These are phyloP conservation scores for Monilinia polystroma DNA, from an alignment of 2,329 filamentous ascomycete genomes.

Conservation along the genomic window DNA sequence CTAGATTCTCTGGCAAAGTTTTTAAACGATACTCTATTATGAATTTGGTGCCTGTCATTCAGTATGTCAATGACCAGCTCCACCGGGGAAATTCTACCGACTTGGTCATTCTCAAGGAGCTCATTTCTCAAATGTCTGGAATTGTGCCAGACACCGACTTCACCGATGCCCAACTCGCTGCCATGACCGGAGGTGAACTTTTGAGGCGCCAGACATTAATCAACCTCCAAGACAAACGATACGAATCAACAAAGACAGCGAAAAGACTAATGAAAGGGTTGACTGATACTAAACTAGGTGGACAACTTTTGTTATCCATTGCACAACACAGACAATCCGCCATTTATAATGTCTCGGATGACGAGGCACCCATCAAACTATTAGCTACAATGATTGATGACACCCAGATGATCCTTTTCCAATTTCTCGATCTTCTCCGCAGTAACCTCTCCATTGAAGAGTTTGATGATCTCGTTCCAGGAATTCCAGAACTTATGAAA, in stretches of 20 bases:
- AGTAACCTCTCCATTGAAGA: constrained; percentile 72
- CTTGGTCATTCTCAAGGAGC: constrained; percentile 84
- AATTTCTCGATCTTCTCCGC: constrained; percentile 86
- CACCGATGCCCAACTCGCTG: constrained; percentile 81
- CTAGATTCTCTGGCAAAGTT: constrained; percentile 86
- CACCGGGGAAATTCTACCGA: constrained; percentile 82
- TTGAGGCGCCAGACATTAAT: constrained; percentile 79
- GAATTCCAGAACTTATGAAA: constrained; percentile 68
- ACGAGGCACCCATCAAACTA: constrained; percentile 81
- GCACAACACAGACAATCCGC: constrained; percentile 89
- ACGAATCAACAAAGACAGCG: constrained; percentile 71
- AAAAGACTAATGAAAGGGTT: constrained; percentile 78
- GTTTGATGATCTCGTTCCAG: constrained; percentile 77
- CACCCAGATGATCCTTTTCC: constrained; percentile 77
- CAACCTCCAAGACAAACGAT: constrained; percentile 77
- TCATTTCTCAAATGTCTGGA: constrained; percentile 90
- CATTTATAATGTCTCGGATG: constrained; percentile 69
- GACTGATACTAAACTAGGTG: constrained; percentile 73
- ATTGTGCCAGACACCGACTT: constrained; percentile 85
- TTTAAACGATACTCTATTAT: constrained; percentile 84
- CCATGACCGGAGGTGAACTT: constrained; percentile 81
- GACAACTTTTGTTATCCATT: constrained; percentile 82
- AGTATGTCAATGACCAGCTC: constrained; percentile 86
- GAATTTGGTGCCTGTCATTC: constrained; percentile 79
- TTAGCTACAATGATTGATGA: constrained; percentile 87